Evolutionary conservation across 1,284 basidiomycete species (phyloP).

Genomic region (Fomitopsis schrenkii): DNA sequence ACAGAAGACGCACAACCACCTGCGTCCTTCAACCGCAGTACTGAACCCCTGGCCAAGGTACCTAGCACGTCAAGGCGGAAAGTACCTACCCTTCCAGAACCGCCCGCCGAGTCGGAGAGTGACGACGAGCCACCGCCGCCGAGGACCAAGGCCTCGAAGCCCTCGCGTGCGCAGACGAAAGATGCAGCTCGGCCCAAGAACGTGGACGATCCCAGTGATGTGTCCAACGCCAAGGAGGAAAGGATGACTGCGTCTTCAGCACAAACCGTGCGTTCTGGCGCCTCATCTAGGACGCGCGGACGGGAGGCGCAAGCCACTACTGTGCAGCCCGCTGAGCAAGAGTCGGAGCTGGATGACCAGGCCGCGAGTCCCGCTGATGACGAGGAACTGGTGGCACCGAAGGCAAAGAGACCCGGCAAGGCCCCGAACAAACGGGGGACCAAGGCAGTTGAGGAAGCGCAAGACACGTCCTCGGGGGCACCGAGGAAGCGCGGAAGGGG

Average conservation of each 20-base stretch:
- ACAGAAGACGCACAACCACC: neutral
- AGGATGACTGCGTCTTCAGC: neutral
- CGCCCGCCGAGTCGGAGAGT: neutral
- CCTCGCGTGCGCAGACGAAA: neutral
- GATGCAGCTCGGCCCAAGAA: neutral
- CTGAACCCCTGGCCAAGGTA: neutral
- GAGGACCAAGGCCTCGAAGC: neutral
- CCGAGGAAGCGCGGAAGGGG: neutral
- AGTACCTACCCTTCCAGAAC: neutral
- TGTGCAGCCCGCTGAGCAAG: no score
- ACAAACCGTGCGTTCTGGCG: no score
- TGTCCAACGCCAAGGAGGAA: neutral
- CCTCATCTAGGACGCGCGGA: neutral
- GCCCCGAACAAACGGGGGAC: neutral
- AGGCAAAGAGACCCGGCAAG: neutral
- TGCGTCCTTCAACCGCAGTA: neutral
- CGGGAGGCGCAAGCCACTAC: neutral
- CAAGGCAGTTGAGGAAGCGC: neutral
- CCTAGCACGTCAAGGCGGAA: neutral
- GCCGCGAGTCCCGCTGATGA: neutral
- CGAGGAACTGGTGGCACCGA: neutral
- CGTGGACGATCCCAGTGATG: no score
- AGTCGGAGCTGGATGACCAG: no score
- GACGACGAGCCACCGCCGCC: neutral
- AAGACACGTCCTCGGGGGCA: neutral